A percentile compares a stretch with the other conserved stretches of the same genome.
Evolutionary conservation across 805 yeast species (phyloP).

Genomic region (Ogataea trehalophila): DNA sequence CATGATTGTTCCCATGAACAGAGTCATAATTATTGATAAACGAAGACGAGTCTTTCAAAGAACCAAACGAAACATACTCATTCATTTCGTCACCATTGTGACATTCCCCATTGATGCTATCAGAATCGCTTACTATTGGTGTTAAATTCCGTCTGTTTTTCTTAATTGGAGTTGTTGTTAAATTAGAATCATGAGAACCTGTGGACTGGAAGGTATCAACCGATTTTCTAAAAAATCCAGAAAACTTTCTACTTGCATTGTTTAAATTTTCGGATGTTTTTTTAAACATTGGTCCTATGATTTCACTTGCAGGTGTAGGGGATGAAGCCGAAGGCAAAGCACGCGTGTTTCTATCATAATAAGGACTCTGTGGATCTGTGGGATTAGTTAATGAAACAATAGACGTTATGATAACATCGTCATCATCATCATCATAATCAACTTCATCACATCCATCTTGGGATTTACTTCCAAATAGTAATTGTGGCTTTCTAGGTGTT

Average conservation of each 20-base stretch:
- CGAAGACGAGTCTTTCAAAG: slow-evolving; percentile 28
- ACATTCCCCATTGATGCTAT: background rate
- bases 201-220: slow-evolving; percentile 15
- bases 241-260: slow-evolving; percentile 24
- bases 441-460: too few relatives aligned
- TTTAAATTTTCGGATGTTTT: slow-evolving; percentile 24
- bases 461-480: background rate
- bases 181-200: slow-evolving; percentile 3
- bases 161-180: background rate
- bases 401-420: slow-evolving; percentile 15
- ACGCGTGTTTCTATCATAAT: slow-evolving; percentile 14
- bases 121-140: slow-evolving; percentile 2
- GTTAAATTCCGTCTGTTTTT: slow-evolving; percentile 2
- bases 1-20: background rate
- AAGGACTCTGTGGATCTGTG: slow-evolving; percentile 19
- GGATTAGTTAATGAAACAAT: slow-evolving; percentile 19
- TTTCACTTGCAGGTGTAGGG: slow-evolving; percentile 10
- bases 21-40: slow-evolving; percentile 14
- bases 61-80: slow-evolving; percentile 38
- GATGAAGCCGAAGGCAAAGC: slow-evolving; percentile 4
- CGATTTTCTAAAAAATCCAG: slow-evolving; percentile 23
- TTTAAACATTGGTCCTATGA: slow-evolving; percentile 20
- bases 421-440: background rate
- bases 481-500: slow-evolving; percentile 12
- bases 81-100: slow-evolving; percentile 13